Conservation (phyloP, 2,329 filamentous ascomycete species). For the Penicillium sp. region DNA sequence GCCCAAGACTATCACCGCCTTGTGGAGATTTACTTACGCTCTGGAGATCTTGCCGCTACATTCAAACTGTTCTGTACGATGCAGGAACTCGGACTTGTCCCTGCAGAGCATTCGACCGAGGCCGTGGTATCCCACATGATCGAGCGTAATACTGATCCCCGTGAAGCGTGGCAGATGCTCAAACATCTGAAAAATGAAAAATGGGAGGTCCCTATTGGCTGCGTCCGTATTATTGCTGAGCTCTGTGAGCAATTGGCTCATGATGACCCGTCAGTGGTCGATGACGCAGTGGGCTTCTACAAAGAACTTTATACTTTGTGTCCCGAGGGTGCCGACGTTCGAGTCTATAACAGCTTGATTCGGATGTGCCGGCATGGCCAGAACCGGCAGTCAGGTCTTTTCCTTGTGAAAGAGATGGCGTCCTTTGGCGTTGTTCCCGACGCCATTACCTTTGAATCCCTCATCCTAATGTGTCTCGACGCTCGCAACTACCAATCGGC, state of each 20-base stretch:
- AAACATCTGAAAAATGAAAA: constrained; percentile 53
- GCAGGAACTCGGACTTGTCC: constrained; percentile 60
- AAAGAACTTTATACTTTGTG: constrained; percentile 59
- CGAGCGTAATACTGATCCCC: constrained; percentile 46
- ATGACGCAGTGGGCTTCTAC: constrained; percentile 60
- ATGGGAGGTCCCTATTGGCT: constrained; percentile 51
- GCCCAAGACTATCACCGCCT: constrained; percentile 78
- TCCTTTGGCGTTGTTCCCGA: constrained; percentile 56
- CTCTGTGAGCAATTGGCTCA: constrained; percentile 45
- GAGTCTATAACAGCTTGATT: constrained; percentile 63
- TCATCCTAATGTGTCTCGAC: constrained; percentile 59
- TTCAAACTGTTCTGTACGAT: constrained; percentile 74
- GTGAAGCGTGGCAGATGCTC: constrained; percentile 58
- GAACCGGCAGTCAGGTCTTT: constrained; percentile 59
- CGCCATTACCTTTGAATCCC: constrained; percentile 60
- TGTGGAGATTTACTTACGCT: constrained; percentile 65
- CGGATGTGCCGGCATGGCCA: constrained; percentile 47
- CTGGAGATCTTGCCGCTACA: constrained; percentile 63
- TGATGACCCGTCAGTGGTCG: constrained; percentile 38
- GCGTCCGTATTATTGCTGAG: constrained; percentile 52
- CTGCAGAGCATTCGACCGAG: constrained; percentile 62
- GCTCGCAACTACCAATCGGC: constrained; percentile 36
- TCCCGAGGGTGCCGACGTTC: constrained; percentile 41
- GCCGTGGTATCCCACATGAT: constrained; percentile 61
- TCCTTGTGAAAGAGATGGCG: constrained; percentile 63